Evolutionary conservation across 352 stramenopile species (phyloP).

Genomic region (Pythium sp.): DNA sequence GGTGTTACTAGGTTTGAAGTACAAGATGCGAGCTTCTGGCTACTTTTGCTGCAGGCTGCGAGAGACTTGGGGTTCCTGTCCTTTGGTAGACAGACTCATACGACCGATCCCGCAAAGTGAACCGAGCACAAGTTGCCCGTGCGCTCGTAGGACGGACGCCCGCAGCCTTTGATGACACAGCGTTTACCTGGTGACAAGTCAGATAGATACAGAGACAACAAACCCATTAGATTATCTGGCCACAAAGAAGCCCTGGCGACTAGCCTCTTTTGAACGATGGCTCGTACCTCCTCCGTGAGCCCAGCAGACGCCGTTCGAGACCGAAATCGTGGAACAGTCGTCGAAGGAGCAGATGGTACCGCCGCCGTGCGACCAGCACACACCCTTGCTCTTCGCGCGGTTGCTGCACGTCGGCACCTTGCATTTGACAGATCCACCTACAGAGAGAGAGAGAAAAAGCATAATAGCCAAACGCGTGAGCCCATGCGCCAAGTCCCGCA

Average conservation of each 20-base stretch:
- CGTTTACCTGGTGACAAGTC: conserved; percentile 10
- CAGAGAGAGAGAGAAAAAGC: background rate
- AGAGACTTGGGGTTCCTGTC: too few relatives aligned
- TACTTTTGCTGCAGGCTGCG: too few relatives aligned
- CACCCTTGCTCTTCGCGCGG: conserved; percentile 50
- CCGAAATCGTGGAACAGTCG: conserved; percentile 41
- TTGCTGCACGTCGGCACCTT: conserved; percentile 45
- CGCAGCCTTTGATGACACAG: conserved; percentile 15
- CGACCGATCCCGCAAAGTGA: conserved; percentile 30
- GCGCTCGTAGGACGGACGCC: conserved; percentile 44
- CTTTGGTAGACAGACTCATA: background rate
- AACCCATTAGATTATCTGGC: too few relatives aligned
- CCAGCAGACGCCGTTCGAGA: conserved; percentile 62
- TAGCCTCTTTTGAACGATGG: too few relatives aligned
- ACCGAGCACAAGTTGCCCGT: conserved; percentile 46
- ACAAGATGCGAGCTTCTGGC: too few relatives aligned
- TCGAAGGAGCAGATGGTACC: conserved; percentile 42
- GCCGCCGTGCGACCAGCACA: conserved; percentile 59
- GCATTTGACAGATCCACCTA: conserved; percentile 48
- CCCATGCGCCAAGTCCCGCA: background rate
- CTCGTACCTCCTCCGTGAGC: conserved; percentile 21
- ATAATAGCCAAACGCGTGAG: background rate
- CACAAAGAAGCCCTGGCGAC: too few relatives aligned
- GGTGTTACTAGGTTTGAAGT: too few relatives aligned
- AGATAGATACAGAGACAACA: too few relatives aligned